Evolutionary conservation across 129 eudicot genomes (phyloP), one percentile per base, ranked within the genome.

Genomic region (Saposhnikovia divaricata): DNA sequence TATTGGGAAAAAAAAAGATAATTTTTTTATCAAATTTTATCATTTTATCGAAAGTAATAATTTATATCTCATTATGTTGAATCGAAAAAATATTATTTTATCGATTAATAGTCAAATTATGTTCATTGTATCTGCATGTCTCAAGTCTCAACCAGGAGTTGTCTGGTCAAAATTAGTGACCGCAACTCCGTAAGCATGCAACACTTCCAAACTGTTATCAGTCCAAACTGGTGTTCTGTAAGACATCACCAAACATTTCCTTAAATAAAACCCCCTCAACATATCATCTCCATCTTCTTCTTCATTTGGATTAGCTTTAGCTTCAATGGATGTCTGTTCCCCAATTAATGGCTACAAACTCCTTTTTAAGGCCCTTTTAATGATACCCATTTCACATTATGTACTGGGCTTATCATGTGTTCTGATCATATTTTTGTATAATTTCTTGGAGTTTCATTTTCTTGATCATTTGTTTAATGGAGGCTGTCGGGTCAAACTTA

Each of bases 381-480:
- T 83, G 77, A 87, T 90, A 48, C 97, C 97, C 10, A 46, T 75
- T 5, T 72, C 70, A 53, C 97, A 90, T 74, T 92, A 88, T 69
- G 25, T 47, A 42, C 34, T 83, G 43, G 91, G 80, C 6, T 19
- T 77, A 11, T 6, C 75, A 40, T 79, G 78, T 44, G 28, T 86
- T 21, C 9, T 78, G 48, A 42, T 83, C 75, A 71, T 88, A 43
- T 81, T 85, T 11, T 47, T 90, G 48, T 92, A 92, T 88, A 87
- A 87, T 76, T 92, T 87, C 72, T 74, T 92, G 76, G 97, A 92
- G 85, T 82, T 88, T 44, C 96, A 92, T 88, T 81, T 92, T 70
- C 11, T 92, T 42, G 79, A 84, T 69, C 91, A 92, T 75, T 69
- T 88, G 72, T 51, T 88, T 46, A 75, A 87, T 61, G 86, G 88